These are phyloP conservation scores for Septoria linicola DNA, from an alignment of 2,329 filamentous ascomycete genomes.

Conservation along the genomic window DNA sequence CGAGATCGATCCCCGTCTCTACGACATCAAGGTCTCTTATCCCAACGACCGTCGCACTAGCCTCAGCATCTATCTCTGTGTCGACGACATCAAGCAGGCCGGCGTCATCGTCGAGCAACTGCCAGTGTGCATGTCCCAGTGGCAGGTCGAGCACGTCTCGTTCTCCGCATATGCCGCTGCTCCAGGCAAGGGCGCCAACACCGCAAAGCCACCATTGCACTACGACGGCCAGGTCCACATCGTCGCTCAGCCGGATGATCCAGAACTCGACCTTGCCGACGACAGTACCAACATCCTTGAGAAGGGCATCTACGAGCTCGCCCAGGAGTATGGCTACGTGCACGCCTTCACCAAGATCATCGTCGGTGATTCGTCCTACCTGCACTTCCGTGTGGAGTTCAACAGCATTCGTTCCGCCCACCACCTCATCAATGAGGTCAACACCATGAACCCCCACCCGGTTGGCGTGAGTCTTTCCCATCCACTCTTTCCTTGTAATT, in stretches of 20 bases:
- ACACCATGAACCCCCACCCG: conserved; percentile 8
- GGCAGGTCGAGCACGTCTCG: conserved; percentile 17
- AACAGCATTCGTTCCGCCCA: conserved; percentile 28
- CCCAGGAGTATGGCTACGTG: conserved; percentile 28
- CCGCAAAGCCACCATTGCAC: not conserved
- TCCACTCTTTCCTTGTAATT: not conserved
- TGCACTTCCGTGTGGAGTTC: conserved; percentile 34
- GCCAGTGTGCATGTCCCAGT: conserved; percentile 12
- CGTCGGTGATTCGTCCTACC: conserved; percentile 16
- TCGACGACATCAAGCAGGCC: conserved; percentile 43
- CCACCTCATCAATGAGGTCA: conserved; percentile 16
- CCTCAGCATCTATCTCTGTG: conserved; percentile 33
- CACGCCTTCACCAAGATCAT: conserved; percentile 24
- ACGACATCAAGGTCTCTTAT: conserved; percentile 12
- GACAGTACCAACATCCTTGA: conserved; percentile 8
- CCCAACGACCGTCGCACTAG: conserved; percentile 1
- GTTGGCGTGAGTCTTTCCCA: conserved; percentile 23
- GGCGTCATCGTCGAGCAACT: not conserved
- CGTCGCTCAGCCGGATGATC: conserved; percentile 18
- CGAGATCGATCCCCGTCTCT: conserved; percentile 18
- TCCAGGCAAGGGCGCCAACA: not conserved
- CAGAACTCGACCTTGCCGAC: conserved; percentile 20
- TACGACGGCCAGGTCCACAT: conserved; percentile 34
- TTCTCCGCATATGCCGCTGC: not conserved
- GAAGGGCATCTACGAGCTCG: conserved; percentile 18